Base-by-base conservation (phyloP, 2,329 filamentous ascomycete species). In the Fusarium vanettenii region DNA sequence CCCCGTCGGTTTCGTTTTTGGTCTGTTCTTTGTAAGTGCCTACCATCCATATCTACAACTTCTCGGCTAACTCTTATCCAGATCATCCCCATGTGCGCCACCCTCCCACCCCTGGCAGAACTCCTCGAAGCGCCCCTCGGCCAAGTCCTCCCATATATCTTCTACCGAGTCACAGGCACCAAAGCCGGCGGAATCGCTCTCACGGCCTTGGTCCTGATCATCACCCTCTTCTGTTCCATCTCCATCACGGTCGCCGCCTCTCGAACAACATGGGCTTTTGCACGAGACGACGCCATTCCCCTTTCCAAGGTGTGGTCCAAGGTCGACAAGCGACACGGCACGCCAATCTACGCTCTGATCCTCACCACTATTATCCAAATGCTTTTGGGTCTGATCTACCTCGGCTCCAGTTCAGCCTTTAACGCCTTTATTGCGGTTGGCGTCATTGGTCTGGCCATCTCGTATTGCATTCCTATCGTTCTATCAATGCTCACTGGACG, bases 341-440 rank as follows among this genome's bases (percentile, higher is more conserved):
- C 95, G 35, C 94, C 94, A 0, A 85, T 96, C 3, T 91, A 87
- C 86, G 92, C 91, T 2, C 86, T 95, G 6, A 84, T 90, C 1
- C 86, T 95, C 0, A 94, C 92, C 0, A 92, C 92, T 0, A 79
- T 87, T 0, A 89, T 95, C 22, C 91, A 94, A 80, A 92, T 90
- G 77, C 85, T 95, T 16, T 87, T 95, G 0, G 93, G 93, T 0
- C 86, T 94, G 69, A 95, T 95, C 81, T 95, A 94, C 84, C 94
- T 95, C 67, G 94, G 93, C 13, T 93, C 91, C 0, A 89, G 90
- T 0, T 92, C 92, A 0, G 93, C 93, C 0, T 95, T 95, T 84
- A 93, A 92, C 84, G 92, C 90, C 10, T 95, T 95, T 80, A 95
- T 93, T 0, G 92, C 93, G 9, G 93, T 95, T 0, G 93, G 93